Evolutionary conservation across 2,329 filamentous ascomycete genomes (phyloP), one percentile per base, ranked within the genome.

Genomic region (Penicillium sp.): DNA sequence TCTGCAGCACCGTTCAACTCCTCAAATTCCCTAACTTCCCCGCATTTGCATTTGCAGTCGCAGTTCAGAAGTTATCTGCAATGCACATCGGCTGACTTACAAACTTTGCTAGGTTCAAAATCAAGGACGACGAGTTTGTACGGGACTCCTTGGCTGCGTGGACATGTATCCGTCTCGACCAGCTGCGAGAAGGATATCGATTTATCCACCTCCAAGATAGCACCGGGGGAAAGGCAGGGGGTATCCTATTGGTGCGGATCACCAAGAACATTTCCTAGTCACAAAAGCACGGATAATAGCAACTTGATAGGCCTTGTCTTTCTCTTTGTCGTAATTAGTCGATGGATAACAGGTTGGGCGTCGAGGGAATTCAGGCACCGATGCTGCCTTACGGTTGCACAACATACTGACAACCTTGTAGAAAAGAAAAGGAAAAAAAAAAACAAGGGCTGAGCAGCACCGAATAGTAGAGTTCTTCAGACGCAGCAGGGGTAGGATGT

Each of bases 101-200:
- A 39, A 39, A 25, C 53, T 52, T 46, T 44, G 53, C 59, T 35
- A 88, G 85, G 64, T 91, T 98, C 80, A 92, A 96, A 67, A 82
- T 98, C 64, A 89, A 92, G 74, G 91, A 98, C 72, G 89, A 96
- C 65, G 89, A 93, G 73, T 85, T 93, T 63, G 87, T 88, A 4
- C 83, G 84, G 61, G 92, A 98, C 68, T 84, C 89, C 58, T 75
- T 96, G 55, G 88, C 92, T 11, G 92, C 89, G 3, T 98, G 95
- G 95, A 87, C 90, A 1, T 96, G 92, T 69, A 88, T 96, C 65
- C 84, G 92, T 39, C 83, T 98, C 23, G 92, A 97, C 75, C 84
- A 92, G 8, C 74, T 97, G 58, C 85, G 86, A 59, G 78, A 83
- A 33, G 93, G 95, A 1, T 90, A 90, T 65, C 82, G 92, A 11